Base-by-base conservation (phyloP, 192 early-diverging fungal species). In the Glomus cerebriforme region DNA sequence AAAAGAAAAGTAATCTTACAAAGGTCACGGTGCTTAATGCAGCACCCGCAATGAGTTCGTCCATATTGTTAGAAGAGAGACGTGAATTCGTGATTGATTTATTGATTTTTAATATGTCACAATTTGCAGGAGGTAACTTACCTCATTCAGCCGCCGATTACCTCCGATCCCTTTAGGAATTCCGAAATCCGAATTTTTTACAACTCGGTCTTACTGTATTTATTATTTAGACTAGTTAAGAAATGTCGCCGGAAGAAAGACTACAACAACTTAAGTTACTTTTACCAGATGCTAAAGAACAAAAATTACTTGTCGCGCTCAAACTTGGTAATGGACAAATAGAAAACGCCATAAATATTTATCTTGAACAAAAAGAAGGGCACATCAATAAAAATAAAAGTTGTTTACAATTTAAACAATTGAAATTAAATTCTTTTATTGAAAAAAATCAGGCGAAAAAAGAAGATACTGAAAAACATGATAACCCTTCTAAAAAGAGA, bases 21-120 rank as follows among this genome's bases (percentile, higher is more conserved):
- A 91, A 85, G 34, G 87, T 83, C 24, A 86, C 90, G 3, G 89
- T 90, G 37, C 88, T 87, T 9, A 92, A 81, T 2, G 91, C 91
- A 19, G 91, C 80, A 45, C 81, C 90, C 7, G 91, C 85, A 72
- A 92, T 88, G 1, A 92, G 82, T 35, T 90, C 85, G 70, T 92
- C 91, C 90, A 91, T 91, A 19, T 67, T 54, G 49, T 54, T 54
- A 54, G 19, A 22, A 54, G 49, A 22, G 19, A 54, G 6, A 54
- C 19, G 3, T 22, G 49, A 54, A 12, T 43, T 43, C 39, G 39
- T 43, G 39, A 43, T 43, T 43, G 39, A 43, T 43, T 43, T 10
- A 37, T n/a, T n/a, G n/a, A n/a, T n/a, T n/a, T n/a, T n/a, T n/a
- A n/a, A n/a, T n/a, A n/a, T n/a, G n/a, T n/a, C n/a, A n/a, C n/a